A percentile compares a stretch with the other conserved stretches of the same genome.
phyloP scores from a whole-genome alignment of 352 stramenopile genomes.

The Sclerospora graminicola region DNA sequence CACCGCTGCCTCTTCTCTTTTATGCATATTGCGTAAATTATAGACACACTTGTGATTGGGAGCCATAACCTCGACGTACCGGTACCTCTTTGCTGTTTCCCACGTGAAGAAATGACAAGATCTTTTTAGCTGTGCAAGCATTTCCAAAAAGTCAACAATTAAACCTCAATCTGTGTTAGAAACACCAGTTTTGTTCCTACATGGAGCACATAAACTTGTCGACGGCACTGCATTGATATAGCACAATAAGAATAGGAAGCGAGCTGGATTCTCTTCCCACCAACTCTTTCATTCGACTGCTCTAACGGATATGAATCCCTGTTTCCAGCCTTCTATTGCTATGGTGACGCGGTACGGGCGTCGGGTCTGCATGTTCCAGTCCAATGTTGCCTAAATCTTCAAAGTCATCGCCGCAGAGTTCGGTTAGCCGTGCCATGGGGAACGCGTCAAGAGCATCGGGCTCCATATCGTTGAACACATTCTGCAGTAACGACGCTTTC shows the following conservation, averaged over 20 bases:
- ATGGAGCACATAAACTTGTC: too few species aligned
- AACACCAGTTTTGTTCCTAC: too few species aligned
- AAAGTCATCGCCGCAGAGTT: slow-evolving; percentile 46
- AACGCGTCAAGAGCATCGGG: slow-evolving; percentile 35
- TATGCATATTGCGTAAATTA: too few species aligned
- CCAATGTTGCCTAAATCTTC: slow-evolving; percentile 45
- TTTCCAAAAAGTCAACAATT: too few species aligned
- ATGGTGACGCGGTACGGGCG: slow-evolving; percentile 21
- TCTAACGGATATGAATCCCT: slow-evolving; percentile 78
- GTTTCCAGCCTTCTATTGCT: slow-evolving; percentile 56
- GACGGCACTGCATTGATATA: not conserved
- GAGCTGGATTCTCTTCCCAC: slow-evolving; percentile 1
- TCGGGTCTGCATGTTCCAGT: slow-evolving; percentile 63
- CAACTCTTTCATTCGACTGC: slow-evolving; percentile 1
- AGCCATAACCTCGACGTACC: too few species aligned
- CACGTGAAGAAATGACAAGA: too few species aligned
- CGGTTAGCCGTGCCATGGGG: slow-evolving; percentile 48
- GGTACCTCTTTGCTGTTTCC: too few species aligned
- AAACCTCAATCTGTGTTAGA: too few species aligned
- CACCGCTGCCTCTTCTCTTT: too few species aligned
- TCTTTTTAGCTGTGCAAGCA: too few species aligned
- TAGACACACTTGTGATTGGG: too few species aligned
- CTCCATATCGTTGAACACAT: slow-evolving; percentile 60
- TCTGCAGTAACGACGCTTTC: slow-evolving; percentile 45
- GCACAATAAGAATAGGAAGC: not conserved